phyloP scores from a whole-genome alignment of 257 asterid genomes.

The Jacaranda mimosifolia region DNA sequence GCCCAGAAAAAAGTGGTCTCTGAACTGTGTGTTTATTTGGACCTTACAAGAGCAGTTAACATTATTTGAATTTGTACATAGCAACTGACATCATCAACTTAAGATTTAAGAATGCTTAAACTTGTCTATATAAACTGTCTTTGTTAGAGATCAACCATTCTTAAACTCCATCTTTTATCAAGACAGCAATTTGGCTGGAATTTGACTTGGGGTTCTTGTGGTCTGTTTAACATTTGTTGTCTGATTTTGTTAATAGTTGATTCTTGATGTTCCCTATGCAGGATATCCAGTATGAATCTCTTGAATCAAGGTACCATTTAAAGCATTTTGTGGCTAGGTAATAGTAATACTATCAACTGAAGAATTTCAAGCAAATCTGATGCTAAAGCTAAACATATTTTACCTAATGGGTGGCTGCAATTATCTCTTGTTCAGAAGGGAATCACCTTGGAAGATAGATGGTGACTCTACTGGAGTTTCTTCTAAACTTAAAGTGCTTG shows the following conservation, averaged over 20 bases:
- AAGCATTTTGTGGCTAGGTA: constrained; percentile 72
- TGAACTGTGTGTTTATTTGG: no score
- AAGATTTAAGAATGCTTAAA: no score
- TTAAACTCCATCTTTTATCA: no score
- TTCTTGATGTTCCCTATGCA: constrained; percentile 31
- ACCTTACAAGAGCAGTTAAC: no score
- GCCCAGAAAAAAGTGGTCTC: no score
- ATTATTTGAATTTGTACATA: no score
- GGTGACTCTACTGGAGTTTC: constrained; percentile 69
- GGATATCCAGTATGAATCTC: constrained; percentile 62
- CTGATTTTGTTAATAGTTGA: not conserved
- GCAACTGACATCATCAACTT: no score
- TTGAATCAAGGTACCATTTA: constrained; percentile 49
- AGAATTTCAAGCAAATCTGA: not conserved
- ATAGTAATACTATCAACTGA: constrained; percentile 9
- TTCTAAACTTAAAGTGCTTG: constrained; percentile 62
- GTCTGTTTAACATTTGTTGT: not conserved
- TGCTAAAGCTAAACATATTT: not conserved
- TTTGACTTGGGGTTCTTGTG: no score
- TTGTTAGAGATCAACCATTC: no score
- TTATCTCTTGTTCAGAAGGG: constrained; percentile 54
- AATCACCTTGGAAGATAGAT: constrained; percentile 73
- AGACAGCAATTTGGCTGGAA: no score
- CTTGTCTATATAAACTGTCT: no score
- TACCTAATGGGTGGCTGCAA: constrained; percentile 14